These are phyloP conservation scores for Claviceps purpurea DNA, from an alignment of 2,329 filamentous ascomycete species.

Conservation along the genomic window DNA sequence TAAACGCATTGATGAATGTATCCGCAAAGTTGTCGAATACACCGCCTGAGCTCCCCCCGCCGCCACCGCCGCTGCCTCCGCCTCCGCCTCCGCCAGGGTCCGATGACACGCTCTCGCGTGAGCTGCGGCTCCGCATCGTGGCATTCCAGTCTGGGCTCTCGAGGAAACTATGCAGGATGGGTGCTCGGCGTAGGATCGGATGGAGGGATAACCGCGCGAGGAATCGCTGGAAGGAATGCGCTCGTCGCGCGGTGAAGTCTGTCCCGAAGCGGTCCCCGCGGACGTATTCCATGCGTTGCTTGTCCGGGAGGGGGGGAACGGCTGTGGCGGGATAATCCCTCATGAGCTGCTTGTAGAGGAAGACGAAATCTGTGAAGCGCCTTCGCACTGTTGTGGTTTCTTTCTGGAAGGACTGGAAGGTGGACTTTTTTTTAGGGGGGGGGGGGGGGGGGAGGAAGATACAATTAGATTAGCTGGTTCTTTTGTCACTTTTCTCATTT, in stretches of 20 bases:
- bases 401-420: slow-evolving; percentile 86
- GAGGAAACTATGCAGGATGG: slow-evolving; percentile 76
- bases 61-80: neutral
- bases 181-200: slow-evolving; percentile 71
- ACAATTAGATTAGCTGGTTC: neutral
- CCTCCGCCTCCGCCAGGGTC: slow-evolving; percentile 20
- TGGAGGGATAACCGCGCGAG: slow-evolving; percentile 76
- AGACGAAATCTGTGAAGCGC: slow-evolving; percentile 95
- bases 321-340: slow-evolving; percentile 85
- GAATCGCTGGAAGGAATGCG: slow-evolving; percentile 84
- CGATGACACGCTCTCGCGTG: slow-evolving; percentile 43
- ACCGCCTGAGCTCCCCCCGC: slow-evolving; percentile 36
- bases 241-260: slow-evolving; percentile 81
- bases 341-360: slow-evolving; percentile 80
- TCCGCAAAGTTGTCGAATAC: slow-evolving; percentile 95
- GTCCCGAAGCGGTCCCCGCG: slow-evolving; percentile 87
- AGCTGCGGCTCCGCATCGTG: slow-evolving; percentile 70
- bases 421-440: slow-evolving; percentile 45
- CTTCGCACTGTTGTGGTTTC: slow-evolving; percentile 67
- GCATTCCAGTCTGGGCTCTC: slow-evolving; percentile 95
- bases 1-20: slow-evolving; percentile 93
- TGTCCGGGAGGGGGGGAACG: slow-evolving; percentile 88
- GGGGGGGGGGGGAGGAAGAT: neutral
- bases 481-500: neutral
- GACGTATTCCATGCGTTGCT: slow-evolving; percentile 98